Evolutionary conservation across 2,329 filamentous ascomycete genomes (phyloP).

Genomic region (Epicoccum nigrum): DNA sequence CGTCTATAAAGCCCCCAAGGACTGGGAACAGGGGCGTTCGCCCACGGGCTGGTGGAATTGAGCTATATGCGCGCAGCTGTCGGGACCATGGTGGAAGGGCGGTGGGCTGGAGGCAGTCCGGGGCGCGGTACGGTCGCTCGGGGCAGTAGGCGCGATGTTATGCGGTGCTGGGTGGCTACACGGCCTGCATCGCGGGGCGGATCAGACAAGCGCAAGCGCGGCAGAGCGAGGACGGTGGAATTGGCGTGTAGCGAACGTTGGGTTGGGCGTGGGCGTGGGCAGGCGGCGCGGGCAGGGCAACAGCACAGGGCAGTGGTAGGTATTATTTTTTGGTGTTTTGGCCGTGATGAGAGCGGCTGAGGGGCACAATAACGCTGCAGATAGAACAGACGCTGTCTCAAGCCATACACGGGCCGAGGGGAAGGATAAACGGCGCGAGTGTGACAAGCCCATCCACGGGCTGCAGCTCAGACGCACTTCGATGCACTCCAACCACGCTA

Average conservation of each 20-base stretch:
- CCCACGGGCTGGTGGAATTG: constrained; percentile 38
- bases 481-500: constrained; percentile 6
- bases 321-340: constrained; percentile 11
- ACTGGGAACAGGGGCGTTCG: constrained; percentile 27
- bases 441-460: constrained; percentile 9
- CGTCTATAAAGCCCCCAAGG: not conserved
- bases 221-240: constrained; percentile 31
- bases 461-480: constrained; percentile 13
- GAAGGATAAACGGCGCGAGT: constrained; percentile 14
- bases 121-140: constrained; percentile 8
- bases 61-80: constrained; percentile 38
- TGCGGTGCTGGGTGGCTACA: not conserved
- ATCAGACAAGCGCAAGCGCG: not conserved
- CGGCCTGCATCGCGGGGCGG: constrained; percentile 33
- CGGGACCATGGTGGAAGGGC: constrained; percentile 41
- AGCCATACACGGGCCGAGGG: constrained; percentile 7
- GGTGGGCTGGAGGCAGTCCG: constrained; percentile 1
- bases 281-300: not conserved
- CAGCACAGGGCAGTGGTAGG: not conserved
- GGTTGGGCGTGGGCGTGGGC: not conserved
- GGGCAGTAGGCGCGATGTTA: constrained; percentile 16
- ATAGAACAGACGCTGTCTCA: not conserved
- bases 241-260: constrained; percentile 9
- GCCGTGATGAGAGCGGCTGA: constrained; percentile 11
- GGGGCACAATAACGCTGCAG: constrained; percentile 14